phyloP scores from a whole-genome alignment of 1,284 basidiomycete species.

The Agroathelia rolfsii region DNA sequence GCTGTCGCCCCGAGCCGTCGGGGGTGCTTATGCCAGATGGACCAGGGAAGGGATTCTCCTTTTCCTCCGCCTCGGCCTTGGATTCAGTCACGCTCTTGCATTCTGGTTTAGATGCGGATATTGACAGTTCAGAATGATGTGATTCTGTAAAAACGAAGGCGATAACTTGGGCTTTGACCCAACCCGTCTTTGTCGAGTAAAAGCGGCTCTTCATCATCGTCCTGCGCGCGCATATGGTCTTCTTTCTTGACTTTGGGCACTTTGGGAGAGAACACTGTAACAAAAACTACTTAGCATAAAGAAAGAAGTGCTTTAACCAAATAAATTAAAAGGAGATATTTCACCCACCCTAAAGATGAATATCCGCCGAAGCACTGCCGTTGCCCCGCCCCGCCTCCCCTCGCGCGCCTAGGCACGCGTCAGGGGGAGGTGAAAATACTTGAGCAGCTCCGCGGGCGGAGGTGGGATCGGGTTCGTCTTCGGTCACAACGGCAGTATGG shows the following conservation, averaged over 20 bases:
- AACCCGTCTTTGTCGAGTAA: constrained; percentile 59
- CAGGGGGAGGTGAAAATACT: constrained; percentile 80
- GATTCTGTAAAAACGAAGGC: constrained; percentile 10
- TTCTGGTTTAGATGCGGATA: no score
- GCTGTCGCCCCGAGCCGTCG: no score
- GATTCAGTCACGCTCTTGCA: no score
- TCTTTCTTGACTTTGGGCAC: constrained; percentile 41
- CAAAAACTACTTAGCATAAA: no score
- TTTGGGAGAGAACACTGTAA: constrained; percentile 50
- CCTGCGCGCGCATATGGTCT: constrained; percentile 46
- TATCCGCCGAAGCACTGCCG: constrained; percentile 50
- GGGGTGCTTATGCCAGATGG: no score
- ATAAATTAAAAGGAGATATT: constrained; percentile 11
- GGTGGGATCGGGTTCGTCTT: constrained; percentile 73
- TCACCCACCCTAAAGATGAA: constrained; percentile 75
- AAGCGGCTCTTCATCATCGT: constrained; percentile 50
- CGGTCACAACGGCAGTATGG: constrained; percentile 70
- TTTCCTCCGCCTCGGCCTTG: no score
- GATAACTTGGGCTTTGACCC: constrained; percentile 23
- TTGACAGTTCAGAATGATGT: constrained; percentile 1
- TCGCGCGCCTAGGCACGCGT: constrained; percentile 50
- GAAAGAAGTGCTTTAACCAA: background rate
- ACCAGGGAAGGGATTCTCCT: no score
- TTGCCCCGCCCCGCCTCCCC: no score
- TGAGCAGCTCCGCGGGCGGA: constrained; percentile 75